A percentile compares a stretch with the other conserved stretches of the same genome.
Evolutionary conservation across 129 eudicot species (phyloP).

Genomic region (Centrapalus pauciflorus): DNA sequence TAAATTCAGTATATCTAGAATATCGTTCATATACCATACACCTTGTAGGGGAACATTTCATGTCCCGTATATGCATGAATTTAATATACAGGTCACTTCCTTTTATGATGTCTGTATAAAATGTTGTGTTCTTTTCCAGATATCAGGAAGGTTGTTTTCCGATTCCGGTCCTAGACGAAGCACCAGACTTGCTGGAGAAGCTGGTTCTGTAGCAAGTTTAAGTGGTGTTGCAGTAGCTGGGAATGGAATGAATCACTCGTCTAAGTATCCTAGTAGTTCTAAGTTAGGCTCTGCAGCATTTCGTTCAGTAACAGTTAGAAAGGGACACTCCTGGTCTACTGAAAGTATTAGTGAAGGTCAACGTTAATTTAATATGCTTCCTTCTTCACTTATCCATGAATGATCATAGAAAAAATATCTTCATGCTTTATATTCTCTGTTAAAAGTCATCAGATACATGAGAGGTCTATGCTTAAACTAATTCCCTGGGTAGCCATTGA

Average conservation of each 20-base stretch:
- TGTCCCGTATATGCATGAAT: not conserved
- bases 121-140: constrained; percentile 36
- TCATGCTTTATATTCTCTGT: too few species aligned
- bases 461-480: too few species aligned
- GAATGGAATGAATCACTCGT: constrained; percentile 65
- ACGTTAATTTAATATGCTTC: not conserved
- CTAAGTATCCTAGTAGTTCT: constrained; percentile 52
- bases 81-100: not conserved
- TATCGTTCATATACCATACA: too few species aligned
- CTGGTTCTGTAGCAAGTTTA: constrained; percentile 40
- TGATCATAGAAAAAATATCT: not conserved
- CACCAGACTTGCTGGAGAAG: constrained; percentile 85
- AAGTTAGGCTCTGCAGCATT: constrained; percentile 53
- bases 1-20: too few species aligned
- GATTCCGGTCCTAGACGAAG: constrained; percentile 97
- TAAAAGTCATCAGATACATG: too few species aligned
- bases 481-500: too few species aligned
- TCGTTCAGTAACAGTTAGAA: constrained; percentile 77
- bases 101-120: constrained; percentile 3
- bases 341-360: constrained; percentile 77
- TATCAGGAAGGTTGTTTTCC: constrained; percentile 92
- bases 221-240: constrained; percentile 40
- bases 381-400: constrained; percentile 3
- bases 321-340: constrained; percentile 57
- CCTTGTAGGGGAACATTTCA: not conserved